Evolutionary conservation across 2,329 filamentous ascomycete genomes (phyloP), one percentile per base, ranked within the genome.

Genomic region (Ceratocystis albifundus): DNA sequence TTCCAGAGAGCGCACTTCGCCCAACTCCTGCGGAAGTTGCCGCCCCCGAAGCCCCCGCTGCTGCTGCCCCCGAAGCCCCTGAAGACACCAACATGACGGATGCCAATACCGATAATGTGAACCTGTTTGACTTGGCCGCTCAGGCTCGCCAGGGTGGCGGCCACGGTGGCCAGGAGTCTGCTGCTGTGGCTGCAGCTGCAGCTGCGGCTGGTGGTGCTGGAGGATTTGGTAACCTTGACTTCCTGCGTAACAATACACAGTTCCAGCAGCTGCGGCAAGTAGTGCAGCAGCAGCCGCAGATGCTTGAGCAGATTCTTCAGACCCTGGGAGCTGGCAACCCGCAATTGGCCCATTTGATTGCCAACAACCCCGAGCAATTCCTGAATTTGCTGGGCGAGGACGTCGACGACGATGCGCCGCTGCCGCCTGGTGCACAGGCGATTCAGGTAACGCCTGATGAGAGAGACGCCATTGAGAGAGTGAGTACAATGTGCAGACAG

Each of bases 241-340:
- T 96, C 75, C 80, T 99, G 66, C 88, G 94, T 73, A 90, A 92
- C 76, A 97, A 97, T 75, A 88, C 92, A 28, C 93, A 97, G 76
- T 99, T 99, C 79, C 94, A 97, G 78, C 94, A 99, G 78, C 84
- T 99, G 68, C 88, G 94, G 69, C 92, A 96, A 77, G 88, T 99
- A 25, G 93, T 99, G 57, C 94, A 99, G 78, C 92, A 96, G 76
- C 90, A 97, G 75, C 94, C 94, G 20, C 89, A 94, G 75, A 99
- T 99, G 94, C 87, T 99, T 25, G 94, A 99, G 79, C 93, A 94
- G 5, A 97, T 99, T 71, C 81, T 99, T 66, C 93, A 97, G 77
- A 92, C 96, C 77, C 90, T 99, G 46, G 92, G 90, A 45, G 88
- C 90, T 25, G 93, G 93, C 30, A 99, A 99, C 78, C 94, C 94